Conservation (phyloP, 169 alveolate species). For the Plasmodium fragile region DNA sequence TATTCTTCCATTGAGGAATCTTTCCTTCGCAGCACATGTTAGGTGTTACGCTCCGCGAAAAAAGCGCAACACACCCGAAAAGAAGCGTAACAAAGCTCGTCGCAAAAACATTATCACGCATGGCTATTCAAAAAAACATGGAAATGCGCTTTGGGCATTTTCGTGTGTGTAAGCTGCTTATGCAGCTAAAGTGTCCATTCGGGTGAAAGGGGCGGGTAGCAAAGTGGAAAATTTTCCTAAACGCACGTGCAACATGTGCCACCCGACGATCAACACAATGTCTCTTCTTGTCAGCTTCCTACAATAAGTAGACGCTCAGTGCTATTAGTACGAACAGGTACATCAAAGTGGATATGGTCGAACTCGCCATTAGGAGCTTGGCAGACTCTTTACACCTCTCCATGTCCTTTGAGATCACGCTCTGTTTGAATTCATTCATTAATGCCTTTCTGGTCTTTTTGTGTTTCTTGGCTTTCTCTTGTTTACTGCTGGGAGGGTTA, state of each 20-base stretch:
- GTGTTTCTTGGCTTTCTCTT: not conserved
- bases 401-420: conserved; percentile 25
- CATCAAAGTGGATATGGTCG: conserved; percentile 1
- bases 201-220: not conserved
- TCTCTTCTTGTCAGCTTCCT: not conserved
- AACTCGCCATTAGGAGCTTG: conserved; percentile 2
- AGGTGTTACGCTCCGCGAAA: not conserved
- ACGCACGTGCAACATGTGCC: not conserved
- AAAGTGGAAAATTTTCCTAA: not conserved
- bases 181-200: not conserved
- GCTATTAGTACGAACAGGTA: conserved; percentile 20
- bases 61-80: not conserved
- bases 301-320: not conserved
- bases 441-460: not conserved
- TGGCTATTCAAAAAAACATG: not conserved
- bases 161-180: not conserved
- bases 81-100: not conserved
- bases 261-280: not conserved
- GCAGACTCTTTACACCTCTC: conserved; percentile 13
- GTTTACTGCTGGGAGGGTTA: not conserved
- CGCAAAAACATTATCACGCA: not conserved
- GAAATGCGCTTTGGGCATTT: not conserved
- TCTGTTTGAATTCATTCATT: conserved; percentile 11
- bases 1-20: not conserved
- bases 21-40: not conserved